Evolutionary conservation across 1,139 yeast genomes (phyloP).

Genomic region (Kodamaea anthophila): DNA sequence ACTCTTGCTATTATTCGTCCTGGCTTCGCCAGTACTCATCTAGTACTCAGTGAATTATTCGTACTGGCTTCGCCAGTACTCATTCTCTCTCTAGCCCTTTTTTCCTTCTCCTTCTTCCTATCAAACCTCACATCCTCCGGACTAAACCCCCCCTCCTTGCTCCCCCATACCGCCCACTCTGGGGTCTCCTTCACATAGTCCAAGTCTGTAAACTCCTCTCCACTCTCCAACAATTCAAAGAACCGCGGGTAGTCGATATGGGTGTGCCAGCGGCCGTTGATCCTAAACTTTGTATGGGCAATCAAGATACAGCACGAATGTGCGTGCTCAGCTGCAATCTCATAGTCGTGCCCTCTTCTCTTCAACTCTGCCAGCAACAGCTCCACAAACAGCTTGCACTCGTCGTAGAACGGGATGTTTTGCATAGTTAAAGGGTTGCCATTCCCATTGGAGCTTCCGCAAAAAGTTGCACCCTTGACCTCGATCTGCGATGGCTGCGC

Average conservation of each 20-base stretch:
- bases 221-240: slow-evolving; percentile 62
- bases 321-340: slow-evolving; percentile 91
- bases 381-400: slow-evolving; percentile 71
- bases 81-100: slow-evolving; percentile 41
- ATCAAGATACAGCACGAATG: slow-evolving; percentile 89
- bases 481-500: slow-evolving; percentile 88
- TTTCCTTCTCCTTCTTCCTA: slow-evolving; percentile 59
- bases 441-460: slow-evolving; percentile 76
- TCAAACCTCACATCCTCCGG: slow-evolving; percentile 73
- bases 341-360: slow-evolving; percentile 62
- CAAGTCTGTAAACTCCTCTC: slow-evolving; percentile 63
- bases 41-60: too few species aligned
- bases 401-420: slow-evolving; percentile 90
- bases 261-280: slow-evolving; percentile 76
- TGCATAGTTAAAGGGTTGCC: slow-evolving; percentile 93
- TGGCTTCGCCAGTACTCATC: too few species aligned
- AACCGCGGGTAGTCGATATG: slow-evolving; percentile 80
- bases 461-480: slow-evolving; percentile 90
- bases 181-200: slow-evolving; percentile 83
- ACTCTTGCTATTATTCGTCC: too few species aligned
- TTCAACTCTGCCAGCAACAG: slow-evolving; percentile 54
- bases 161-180: slow-evolving; percentile 87
- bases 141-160: slow-evolving; percentile 80
- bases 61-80: too few species aligned
- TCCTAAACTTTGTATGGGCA: slow-evolving; percentile 68